Conservation (phyloP, 2,329 filamentous ascomycete genomes). For the Penicillium hesseltinei region DNA sequence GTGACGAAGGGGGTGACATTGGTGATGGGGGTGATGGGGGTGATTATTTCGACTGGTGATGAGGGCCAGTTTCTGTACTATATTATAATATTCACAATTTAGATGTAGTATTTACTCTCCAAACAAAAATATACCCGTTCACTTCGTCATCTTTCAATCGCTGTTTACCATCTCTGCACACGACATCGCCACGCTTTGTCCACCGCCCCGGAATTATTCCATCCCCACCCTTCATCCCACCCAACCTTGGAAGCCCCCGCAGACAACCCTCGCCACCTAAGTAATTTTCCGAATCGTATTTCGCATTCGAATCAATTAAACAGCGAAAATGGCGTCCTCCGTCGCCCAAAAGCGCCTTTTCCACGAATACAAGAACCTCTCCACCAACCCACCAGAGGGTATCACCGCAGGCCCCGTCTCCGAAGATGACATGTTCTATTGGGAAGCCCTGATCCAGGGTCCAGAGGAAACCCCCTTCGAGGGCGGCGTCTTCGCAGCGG, state of each 20-base stretch:
- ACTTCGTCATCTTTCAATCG: background rate
- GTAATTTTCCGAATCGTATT: background rate
- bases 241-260: background rate
- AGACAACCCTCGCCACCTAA: background rate
- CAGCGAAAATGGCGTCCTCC: conserved; percentile 44
- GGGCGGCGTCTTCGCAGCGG: conserved; percentile 91
- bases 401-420: conserved; percentile 91
- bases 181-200: background rate
- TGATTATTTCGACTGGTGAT: conserved; percentile 31
- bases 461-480: conserved; percentile 95
- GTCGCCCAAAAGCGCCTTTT: conserved; percentile 76
- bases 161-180: background rate
- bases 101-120: background rate
- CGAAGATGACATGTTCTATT: conserved; percentile 92
- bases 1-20: conserved; percentile 1
- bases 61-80: conserved; percentile 4
- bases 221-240: conserved; percentile 1
- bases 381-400: conserved; percentile 92
- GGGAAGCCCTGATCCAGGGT: conserved; percentile 95
- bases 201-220: conserved; percentile 14
- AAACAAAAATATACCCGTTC: background rate
- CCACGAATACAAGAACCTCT: conserved; percentile 92
- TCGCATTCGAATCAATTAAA: background rate
- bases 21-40: conserved; percentile 24
- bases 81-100: background rate